phyloP scores from a whole-genome alignment of 805 yeast species.

The Metschnikowia colocasiae region DNA sequence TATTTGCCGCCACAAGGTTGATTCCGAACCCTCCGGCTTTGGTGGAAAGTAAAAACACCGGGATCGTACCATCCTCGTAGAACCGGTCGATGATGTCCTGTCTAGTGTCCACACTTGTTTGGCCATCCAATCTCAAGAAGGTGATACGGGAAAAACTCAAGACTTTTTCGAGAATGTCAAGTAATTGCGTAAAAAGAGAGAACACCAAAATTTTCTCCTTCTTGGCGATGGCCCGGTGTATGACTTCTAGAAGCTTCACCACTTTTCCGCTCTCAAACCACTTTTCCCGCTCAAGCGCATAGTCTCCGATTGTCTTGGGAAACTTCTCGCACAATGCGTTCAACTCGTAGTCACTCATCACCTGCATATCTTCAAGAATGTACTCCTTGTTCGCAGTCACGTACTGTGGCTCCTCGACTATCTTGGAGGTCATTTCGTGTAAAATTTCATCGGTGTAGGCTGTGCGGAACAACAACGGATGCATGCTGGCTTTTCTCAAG shows the following conservation, averaged over 20 bases:
- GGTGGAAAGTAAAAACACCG: slow-evolving; percentile 85
- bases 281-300: slow-evolving; percentile 49
- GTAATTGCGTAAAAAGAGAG: slow-evolving; percentile 87
- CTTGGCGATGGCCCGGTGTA: slow-evolving; percentile 55
- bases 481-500: slow-evolving; percentile 87
- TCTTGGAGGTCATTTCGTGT: slow-evolving; percentile 66
- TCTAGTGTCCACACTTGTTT: slow-evolving; percentile 86
- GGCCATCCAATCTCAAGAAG: slow-evolving; percentile 88
- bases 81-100: slow-evolving; percentile 89
- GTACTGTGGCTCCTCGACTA: slow-evolving; percentile 79
- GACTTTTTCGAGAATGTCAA: slow-evolving; percentile 81
- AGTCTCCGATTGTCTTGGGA: slow-evolving; percentile 58
- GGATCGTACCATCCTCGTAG: slow-evolving; percentile 75
- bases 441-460: slow-evolving; percentile 55
- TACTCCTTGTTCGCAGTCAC: slow-evolving; percentile 69
- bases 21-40: slow-evolving; percentile 99
- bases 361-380: slow-evolving; percentile 91
- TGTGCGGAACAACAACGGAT: slow-evolving; percentile 79
- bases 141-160: slow-evolving; percentile 60
- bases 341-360: slow-evolving; percentile 89
- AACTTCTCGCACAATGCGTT: slow-evolving; percentile 70
- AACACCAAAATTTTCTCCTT: slow-evolving; percentile 75
- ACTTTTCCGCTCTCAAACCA: slow-evolving; percentile 77
- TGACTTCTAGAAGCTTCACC: slow-evolving; percentile 47
- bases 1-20: slow-evolving; percentile 91